Percentiles rank a stretch among this genome's conserved stretches.
Conservation (phyloP, 345 rosid genomes). For the Melaleuca quinquenervia region DNA sequence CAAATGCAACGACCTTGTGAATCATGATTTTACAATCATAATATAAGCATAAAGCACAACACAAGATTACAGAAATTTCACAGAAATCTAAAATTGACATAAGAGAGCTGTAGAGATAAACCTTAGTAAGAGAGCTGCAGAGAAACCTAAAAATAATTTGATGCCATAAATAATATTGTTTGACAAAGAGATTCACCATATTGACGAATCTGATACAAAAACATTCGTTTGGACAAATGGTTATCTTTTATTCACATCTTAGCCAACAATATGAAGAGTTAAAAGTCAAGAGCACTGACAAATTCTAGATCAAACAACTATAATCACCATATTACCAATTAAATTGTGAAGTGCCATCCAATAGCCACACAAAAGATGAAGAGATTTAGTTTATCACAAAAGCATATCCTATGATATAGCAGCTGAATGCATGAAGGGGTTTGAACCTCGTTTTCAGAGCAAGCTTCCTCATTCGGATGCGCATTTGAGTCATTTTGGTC, state of each 20-base stretch:
- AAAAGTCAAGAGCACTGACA: not conserved
- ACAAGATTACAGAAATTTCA: not conserved
- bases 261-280: not conserved
- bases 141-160: not conserved
- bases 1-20: not conserved
- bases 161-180: not conserved
- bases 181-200: not conserved
- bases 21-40: not conserved
- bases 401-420: not conserved
- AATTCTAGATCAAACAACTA: not conserved
- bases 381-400: not conserved
- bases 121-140: not conserved
- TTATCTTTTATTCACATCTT: not conserved
- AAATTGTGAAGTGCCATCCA: not conserved
- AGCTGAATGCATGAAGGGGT: not conserved
- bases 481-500: conserved; percentile 99
- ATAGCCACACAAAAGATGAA: not conserved
- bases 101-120: not conserved
- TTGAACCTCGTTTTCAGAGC: conserved; percentile 73
- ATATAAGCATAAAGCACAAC: not conserved
- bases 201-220: not conserved
- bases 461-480: conserved; percentile 90
- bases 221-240: not conserved
- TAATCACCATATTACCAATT: not conserved
- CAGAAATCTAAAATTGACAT: not conserved